Base-by-base conservation (phyloP, 768 basidiomycete genomes). In the Lactifluus hygrophoroides region DNA sequence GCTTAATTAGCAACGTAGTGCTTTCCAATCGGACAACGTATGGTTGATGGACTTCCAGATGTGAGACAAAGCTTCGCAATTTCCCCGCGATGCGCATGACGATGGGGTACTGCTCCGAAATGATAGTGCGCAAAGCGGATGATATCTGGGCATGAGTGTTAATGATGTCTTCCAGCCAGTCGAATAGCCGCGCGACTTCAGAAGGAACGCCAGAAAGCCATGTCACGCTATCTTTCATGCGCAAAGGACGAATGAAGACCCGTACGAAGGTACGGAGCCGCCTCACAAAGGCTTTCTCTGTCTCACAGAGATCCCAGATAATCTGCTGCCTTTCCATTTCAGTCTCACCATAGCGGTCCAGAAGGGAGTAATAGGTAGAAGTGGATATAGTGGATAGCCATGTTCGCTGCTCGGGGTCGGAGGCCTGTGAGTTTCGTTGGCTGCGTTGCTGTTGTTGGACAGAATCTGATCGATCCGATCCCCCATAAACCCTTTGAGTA, bases 151-250 rank as follows among this genome's bases (percentile, higher is more conserved):
- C 72, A 64, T 96, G 94, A 2, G 94, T 74, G 54, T 85, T 83
- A 10, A 86, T 75, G 60, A 97, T 89, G 64, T 91, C 90, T 63
- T 94, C 91, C 50, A 94, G 72, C 85, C 89, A 91, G 69, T 94
- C 91, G 60, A 97, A 83, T 21, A 93, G 75, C 11, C 82, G 80
- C 0, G 84, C 77, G 13, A 92, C 76, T 35, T 83, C 78, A 2
- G 73, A 61, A 0, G 92, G 91, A 17, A 97, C 80, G 17, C 92
- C 92, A 1, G 81, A 73, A 37, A 95, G 85, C 90, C 93, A 96
- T 1, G 75, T 68, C 51, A 82, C 82, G 48, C 78, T 83, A 63
- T 85, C 79, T 60, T 85, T 81, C 3, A 81, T 76, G 8, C 90
- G 84, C 9, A 96, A 77, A 0, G 93, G 94, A 5, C 82, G 74